Percentiles rank a stretch among this genome's conserved stretches.
Evolutionary conservation across 2,329 filamentous ascomycete species (phyloP).

Genomic region (Penicillium glabrum): DNA sequence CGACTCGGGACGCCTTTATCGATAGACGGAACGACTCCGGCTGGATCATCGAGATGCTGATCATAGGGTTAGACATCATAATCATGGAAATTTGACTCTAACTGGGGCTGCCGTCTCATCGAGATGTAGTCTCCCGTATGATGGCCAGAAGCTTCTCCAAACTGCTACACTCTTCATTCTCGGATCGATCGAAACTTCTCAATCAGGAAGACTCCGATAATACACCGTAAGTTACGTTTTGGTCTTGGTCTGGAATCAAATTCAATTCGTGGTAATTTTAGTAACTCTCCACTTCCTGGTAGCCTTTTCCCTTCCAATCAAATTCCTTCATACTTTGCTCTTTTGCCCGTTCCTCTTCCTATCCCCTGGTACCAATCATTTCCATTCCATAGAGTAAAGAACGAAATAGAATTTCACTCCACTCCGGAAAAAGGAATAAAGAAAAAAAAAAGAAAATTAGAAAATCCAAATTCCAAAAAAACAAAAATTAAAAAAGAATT

Average conservation of each 20-base stretch:
- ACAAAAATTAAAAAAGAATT: neutral
- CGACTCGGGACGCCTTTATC: conserved; percentile 13
- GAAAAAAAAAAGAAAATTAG: neutral
- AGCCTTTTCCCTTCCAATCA: conserved; percentile 7
- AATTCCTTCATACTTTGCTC: conserved; percentile 11
- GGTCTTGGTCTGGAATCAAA: neutral
- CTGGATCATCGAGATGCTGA: conserved; percentile 6
- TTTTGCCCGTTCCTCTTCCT: conserved; percentile 12
- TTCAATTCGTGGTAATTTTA: neutral
- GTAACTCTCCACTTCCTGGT: neutral
- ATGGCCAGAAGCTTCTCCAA: too few species aligned
- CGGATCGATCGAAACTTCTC: too few species aligned
- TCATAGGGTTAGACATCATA: neutral
- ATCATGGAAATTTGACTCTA: neutral
- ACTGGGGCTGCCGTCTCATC: too few species aligned
- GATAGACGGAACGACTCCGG: conserved; percentile 20
- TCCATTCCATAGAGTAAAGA: conserved; percentile 5
- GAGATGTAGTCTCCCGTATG: neutral
- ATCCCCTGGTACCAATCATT: conserved; percentile 20
- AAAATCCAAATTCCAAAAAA: neutral
- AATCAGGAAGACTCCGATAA: neutral
- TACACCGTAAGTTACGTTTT: neutral
- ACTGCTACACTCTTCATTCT: too few species aligned
- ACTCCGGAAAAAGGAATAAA: neutral
- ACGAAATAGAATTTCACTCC: neutral